Base-by-base conservation (phyloP, 306 rosid genomes). In the Rubus idaeus region DNA sequence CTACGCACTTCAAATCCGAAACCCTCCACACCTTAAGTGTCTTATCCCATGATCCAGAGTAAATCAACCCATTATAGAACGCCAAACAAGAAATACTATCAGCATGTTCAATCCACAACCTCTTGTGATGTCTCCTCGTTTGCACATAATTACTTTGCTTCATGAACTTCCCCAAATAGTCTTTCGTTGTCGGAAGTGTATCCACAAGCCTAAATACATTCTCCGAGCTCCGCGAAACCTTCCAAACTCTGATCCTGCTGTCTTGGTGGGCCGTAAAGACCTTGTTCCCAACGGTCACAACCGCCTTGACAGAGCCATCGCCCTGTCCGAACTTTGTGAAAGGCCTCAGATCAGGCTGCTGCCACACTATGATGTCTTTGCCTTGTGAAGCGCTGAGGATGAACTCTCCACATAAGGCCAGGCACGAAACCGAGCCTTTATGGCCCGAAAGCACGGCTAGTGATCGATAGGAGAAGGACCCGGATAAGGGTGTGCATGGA, bases 1-100 rank as follows among this genome's bases (percentile, higher is more conserved):
- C 97, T 63, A 95, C 78, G 46, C 98, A 95, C 90, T 89, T 92
- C 83, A 95, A 83, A 86, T 90, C 90, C 16, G 96, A 92, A 63
- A 92, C 68, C 73, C 84, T 87, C 98, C 98, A 95, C 5, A 92
- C 89, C 79, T 95, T 92, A 0, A 95, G 85, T 11, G 96, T 90
- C 82, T 95, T 95, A 47, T 95, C 97, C 98, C 98, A 92, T 0
- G 98, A 95, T 0, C 98, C 98, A 1, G 98, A 95, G 46, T 95
- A 95, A 56, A 95, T 85, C 45, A 92, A 77, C 5, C 93, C 97
- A 23, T 89, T 80, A 42, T 47, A 56, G 49, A 90, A 91, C 0
- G 94, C 76, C 49, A 95, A 84, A 46, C 97, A 95, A n/a, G 98
- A 95, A 51, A 95, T 93, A 26, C 93, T 88, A 75, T 93, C 98